Conservation (phyloP, 805 yeast species). For the Nakazawaea anatomiae region DNA sequence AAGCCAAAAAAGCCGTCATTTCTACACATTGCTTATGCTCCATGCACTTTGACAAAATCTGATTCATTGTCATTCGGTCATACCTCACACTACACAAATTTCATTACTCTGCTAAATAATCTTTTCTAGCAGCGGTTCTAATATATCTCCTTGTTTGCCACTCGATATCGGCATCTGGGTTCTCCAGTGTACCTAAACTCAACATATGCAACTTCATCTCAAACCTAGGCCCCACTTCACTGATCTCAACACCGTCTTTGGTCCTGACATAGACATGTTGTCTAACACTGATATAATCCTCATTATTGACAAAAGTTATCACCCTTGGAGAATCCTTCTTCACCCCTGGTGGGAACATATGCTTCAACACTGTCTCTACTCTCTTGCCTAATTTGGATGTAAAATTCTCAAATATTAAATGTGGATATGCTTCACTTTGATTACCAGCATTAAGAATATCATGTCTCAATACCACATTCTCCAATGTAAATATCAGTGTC, state of each 20-base stretch:
- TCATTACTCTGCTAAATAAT: slow-evolving; percentile 48
- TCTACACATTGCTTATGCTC: too few species aligned
- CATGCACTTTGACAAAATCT: too few species aligned
- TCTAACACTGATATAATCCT: slow-evolving; percentile 89
- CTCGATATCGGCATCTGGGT: slow-evolving; percentile 96
- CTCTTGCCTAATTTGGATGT: slow-evolving; percentile 76
- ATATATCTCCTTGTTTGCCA: slow-evolving; percentile 93
- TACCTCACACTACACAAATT: too few species aligned
- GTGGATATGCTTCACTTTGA: slow-evolving; percentile 90
- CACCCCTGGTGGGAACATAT: slow-evolving; percentile 95
- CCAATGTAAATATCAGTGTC: slow-evolving; percentile 87
- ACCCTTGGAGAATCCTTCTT: slow-evolving; percentile 86
- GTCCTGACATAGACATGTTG: slow-evolving; percentile 93
- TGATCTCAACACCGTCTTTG: slow-evolving; percentile 80
- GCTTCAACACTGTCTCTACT: slow-evolving; percentile 74
- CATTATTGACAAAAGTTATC: slow-evolving; percentile 85
- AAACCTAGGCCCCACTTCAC: slow-evolving; percentile 98
- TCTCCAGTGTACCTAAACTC: slow-evolving; percentile 84
- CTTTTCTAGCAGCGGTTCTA: slow-evolving; percentile 93
- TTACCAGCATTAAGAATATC: slow-evolving; percentile 84
- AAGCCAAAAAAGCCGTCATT: too few species aligned
- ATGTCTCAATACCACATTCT: slow-evolving; percentile 91
- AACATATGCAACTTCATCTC: slow-evolving; percentile 93
- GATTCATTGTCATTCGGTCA: too few species aligned
- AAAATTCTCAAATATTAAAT: slow-evolving; percentile 87